phyloP scores from a whole-genome alignment of 2,329 filamentous ascomycete genomes.

The Cladosporium colombiae region DNA sequence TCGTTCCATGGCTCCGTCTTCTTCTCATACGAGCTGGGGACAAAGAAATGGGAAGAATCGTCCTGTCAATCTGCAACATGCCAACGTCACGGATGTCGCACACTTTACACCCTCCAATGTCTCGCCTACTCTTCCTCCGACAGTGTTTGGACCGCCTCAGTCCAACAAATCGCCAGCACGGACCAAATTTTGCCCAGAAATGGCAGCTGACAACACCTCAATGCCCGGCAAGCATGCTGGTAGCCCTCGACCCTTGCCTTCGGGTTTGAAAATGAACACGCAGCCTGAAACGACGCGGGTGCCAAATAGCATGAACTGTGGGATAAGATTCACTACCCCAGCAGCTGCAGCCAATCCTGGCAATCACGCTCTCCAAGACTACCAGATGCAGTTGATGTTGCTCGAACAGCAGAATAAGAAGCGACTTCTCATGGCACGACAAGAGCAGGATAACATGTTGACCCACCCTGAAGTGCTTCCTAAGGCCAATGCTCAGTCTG shows the following conservation, averaged over 20 bases:
- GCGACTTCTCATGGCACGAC: slow-evolving; percentile 78
- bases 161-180: background rate
- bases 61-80: background rate
- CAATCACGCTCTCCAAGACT: slow-evolving; percentile 82
- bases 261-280: background rate
- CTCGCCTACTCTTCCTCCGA: background rate
- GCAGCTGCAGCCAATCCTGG: slow-evolving; percentile 49
- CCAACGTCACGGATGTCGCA: background rate
- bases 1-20: background rate
- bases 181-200: background rate
- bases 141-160: background rate
- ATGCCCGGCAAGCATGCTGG: background rate
- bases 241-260: background rate
- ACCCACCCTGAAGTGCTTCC: slow-evolving; percentile 44
- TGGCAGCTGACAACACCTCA: background rate
- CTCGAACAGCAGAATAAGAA: slow-evolving; percentile 88
- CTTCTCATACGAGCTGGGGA: background rate
- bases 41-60: background rate
- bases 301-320: background rate
- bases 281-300: background rate
- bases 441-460: slow-evolving; percentile 70
- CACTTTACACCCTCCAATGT: background rate
- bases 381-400: slow-evolving; percentile 86
- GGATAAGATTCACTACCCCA: background rate
- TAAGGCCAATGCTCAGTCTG: slow-evolving; percentile 47